phyloP scores from a whole-genome alignment of 1,139 yeast genomes.

The Geotrichum aggregatum region DNA sequence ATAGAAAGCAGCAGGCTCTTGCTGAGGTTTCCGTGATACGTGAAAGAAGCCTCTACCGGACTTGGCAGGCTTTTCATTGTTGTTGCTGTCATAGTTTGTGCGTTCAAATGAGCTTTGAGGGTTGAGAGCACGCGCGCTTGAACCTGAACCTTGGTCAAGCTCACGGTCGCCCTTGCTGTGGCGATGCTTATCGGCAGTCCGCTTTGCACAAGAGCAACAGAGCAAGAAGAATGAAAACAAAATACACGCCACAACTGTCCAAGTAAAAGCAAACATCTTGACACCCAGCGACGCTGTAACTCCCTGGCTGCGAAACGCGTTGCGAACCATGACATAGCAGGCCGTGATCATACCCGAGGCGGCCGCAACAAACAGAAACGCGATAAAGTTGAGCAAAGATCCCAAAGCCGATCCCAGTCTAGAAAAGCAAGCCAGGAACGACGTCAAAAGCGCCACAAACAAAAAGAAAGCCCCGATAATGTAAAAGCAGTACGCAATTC shows the following conservation, averaged over 20 bases:
- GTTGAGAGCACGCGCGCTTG: constrained; percentile 12
- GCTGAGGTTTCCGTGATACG: constrained; percentile 2
- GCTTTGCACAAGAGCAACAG: constrained; percentile 33
- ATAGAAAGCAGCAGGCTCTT: background rate
- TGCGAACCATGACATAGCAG: constrained; percentile 57
- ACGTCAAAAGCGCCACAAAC: constrained; percentile 47
- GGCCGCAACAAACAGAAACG: constrained; percentile 51
- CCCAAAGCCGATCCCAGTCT: constrained; percentile 37
- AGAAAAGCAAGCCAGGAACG: constrained; percentile 37
- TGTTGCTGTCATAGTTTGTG: constrained; percentile 10
- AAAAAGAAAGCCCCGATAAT: constrained; percentile 56
- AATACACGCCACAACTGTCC: constrained; percentile 56
- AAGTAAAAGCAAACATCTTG: constrained; percentile 57
- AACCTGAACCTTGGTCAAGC: background rate
- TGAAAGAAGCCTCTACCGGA: constrained; percentile 15
- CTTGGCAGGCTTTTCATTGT: background rate
- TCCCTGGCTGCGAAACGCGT: constrained; percentile 50
- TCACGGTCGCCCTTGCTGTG: background rate
- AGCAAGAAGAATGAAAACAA: constrained; percentile 38
- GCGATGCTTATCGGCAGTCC: constrained; percentile 7
- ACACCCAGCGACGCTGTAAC: constrained; percentile 51
- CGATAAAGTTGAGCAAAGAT: constrained; percentile 40
- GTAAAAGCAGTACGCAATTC: constrained; percentile 66
- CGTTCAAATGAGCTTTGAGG: constrained; percentile 21
- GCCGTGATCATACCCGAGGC: constrained; percentile 66